A percentile compares a stretch with the other conserved stretches of the same genome.
Evolutionary conservation across 1,284 basidiomycete genomes (phyloP).

Genomic region (Rhodotorula sp.): DNA sequence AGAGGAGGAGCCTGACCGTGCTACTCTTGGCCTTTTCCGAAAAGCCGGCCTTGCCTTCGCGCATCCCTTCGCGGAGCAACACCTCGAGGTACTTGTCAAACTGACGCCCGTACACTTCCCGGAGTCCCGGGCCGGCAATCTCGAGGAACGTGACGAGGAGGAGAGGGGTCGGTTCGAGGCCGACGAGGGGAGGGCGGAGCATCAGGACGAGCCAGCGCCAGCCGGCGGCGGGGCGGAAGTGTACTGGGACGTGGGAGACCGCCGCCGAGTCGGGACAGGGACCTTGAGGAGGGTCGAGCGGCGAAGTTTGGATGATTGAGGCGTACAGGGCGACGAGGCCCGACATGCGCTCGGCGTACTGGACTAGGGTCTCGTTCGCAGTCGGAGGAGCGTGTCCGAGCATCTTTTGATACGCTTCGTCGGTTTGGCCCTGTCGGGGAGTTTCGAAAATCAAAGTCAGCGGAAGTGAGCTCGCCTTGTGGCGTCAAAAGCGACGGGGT

Average conservation of each 20-base stretch:
- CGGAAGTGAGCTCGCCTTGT: conserved; percentile 47
- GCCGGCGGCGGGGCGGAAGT: conserved; percentile 63
- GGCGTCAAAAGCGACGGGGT: background rate
- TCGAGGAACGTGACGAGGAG: conserved; percentile 64
- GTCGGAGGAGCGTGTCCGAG: conserved; percentile 61
- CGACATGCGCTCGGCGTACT: conserved; percentile 72
- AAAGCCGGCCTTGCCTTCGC: conserved; percentile 37
- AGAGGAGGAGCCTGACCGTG: conserved; percentile 44
- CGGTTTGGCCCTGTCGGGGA: conserved; percentile 51
- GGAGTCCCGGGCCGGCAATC: conserved; percentile 64
- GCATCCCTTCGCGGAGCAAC: conserved; percentile 32
- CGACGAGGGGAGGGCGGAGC: conserved; percentile 45
- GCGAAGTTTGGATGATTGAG: conserved; percentile 62
- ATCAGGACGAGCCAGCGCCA: conserved; percentile 63
- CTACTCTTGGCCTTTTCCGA: conserved; percentile 32
- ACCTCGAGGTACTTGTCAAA: conserved; percentile 63
- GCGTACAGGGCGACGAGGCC: conserved; percentile 89
- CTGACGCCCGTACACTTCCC: conserved; percentile 69
- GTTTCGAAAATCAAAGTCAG: no score
- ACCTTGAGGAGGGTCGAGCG: conserved; percentile 46
- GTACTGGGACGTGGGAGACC: conserved; percentile 55
- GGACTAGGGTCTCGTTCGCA: conserved; percentile 58
- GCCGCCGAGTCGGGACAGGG: conserved; percentile 43
- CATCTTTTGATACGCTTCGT: conserved; percentile 62
- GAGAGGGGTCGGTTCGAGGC: conserved; percentile 46